Evolutionary conservation across 2,329 filamentous ascomycete species (phyloP), one percentile per base, ranked within the genome.

Genomic region (Clonostachys rosea): DNA sequence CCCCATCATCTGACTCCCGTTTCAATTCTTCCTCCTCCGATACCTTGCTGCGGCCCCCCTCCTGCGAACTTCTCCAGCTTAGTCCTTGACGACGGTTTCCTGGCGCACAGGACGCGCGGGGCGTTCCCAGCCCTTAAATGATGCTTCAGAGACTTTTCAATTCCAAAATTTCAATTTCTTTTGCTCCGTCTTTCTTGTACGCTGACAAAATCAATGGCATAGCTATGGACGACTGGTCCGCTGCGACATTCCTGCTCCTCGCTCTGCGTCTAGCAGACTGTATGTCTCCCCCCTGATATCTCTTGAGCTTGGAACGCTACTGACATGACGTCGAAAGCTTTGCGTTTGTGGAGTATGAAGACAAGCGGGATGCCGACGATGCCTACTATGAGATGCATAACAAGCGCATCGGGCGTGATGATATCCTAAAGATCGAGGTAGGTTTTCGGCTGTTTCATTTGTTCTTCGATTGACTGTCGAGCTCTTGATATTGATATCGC

Each of bases 381-480:
- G 94, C 94, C 43, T 99, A 99, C 67, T 90, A 99, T 69, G 94
- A 99, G 75, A 99, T 99, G 94, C 94, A 99, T 67, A 97, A 97
- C 78, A 96, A 96, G 83, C 90, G 92, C 56, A 91, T 99, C 59
- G 91, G 91, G 43, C 87, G 92, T 53, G 94, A 99, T 64, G 94
- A 99, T 62, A 75, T 96, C 50, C 68, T 99, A 73, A 99, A 99
- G 76, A 97, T 99, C 56, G 94, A 99, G 82, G 94, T 96, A 73
- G 57, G 80, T 57, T 16, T 30, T 30, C 24, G 24, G 11, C 14
- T 13, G 6, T 41, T n/a, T 9, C 8, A 34, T n/a, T n/a, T 12
- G n/a, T 11, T 40, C 12, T 24, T 40, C 17, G 6, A 35, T n/a
- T n/a, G 17, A 24, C 39, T 49, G 33, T 40, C 34, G n/a, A 45